Evolutionary conservation across 2,329 filamentous ascomycete genomes (phyloP).

Genomic region (Dactylellina parvicollis): DNA sequence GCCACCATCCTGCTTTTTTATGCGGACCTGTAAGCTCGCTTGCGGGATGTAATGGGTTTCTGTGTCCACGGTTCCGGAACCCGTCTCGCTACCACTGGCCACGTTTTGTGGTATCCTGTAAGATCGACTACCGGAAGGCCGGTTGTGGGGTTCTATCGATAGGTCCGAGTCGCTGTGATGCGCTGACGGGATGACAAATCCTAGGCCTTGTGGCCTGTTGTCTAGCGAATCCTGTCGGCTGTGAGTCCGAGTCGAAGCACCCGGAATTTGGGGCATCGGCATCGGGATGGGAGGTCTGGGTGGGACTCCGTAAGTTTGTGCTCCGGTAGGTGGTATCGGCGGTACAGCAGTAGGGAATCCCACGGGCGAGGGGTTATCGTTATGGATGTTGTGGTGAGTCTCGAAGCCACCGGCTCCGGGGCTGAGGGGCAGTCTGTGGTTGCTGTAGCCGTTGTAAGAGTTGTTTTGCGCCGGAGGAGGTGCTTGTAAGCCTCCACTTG

Average conservation of each 20-base stretch:
- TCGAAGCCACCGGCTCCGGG: constrained; percentile 25
- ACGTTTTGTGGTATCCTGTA: constrained; percentile 46
- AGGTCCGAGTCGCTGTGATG: constrained; percentile 46
- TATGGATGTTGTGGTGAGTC: constrained; percentile 42
- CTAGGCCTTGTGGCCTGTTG: constrained; percentile 18
- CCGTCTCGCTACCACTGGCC: constrained; percentile 42
- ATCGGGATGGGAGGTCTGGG: constrained; percentile 35
- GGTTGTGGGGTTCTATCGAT: constrained; percentile 37
- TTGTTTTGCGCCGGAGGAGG: constrained; percentile 41
- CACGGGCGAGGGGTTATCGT: constrained; percentile 21
- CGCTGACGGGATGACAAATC: constrained; percentile 26
- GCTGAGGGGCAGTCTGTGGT: constrained; percentile 38
- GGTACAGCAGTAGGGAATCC: constrained; percentile 4
- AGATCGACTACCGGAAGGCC: constrained; percentile 40
- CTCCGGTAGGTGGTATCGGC: constrained; percentile 6
- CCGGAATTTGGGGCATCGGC: constrained; percentile 11
- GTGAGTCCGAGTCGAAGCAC: constrained; percentile 28
- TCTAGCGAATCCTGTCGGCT: constrained; percentile 37
- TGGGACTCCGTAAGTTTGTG: constrained; percentile 16
- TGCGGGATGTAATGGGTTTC: constrained; percentile 37
- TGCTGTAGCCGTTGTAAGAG: constrained; percentile 27
- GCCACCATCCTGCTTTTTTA: constrained; percentile 51
- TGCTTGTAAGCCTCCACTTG: constrained; percentile 42
- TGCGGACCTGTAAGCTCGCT: constrained; percentile 45
- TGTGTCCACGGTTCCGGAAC: constrained; percentile 19